Evolutionary conservation across 2,329 filamentous ascomycete species (phyloP), one percentile per base, ranked within the genome.

Genomic region (Aspergillus alliaceus): DNA sequence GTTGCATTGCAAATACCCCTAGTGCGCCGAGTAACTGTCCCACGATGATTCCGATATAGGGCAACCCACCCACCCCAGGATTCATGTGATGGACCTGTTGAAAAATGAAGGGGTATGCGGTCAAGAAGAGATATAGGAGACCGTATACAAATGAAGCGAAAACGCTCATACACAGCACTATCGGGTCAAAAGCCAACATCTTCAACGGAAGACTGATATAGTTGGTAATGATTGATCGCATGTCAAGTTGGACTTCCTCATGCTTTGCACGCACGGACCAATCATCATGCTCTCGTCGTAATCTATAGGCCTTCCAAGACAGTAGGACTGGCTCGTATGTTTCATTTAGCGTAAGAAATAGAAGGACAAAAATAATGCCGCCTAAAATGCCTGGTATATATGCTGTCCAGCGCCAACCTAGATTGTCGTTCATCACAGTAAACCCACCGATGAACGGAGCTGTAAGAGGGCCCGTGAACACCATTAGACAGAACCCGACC

Each of bases 41-140:
- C 11, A 81, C 64, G 53, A 95, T 84, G 84, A 96, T 90, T 53
- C 91, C 92, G 65, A 96, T 90, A 74, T 91, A 96, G 4, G 90
- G 86, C 4, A 96, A 81, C 1, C 91, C 91, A 2, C 86, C 84
- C n/a, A 90, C 75, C 51, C 92, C 91, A 3, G 81, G 69, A 25
- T 75, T 84, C 77, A 93, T 88, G 63, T 82, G 81, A 71, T 96
- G 88, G 6, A 91, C 80, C 29, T 65, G 56, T 51, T 74, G 66
- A 52, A 72, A 76, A 5, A 74, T 69, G 29, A 71, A 66, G 0
- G 69, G 73, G 48, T 72, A 76, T 15, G 70, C 71, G 0, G 65
- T 72, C n/a, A 76, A 51, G 37, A 74, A 71, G 4, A 67, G 64
- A 31, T 66, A 67, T 1, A 64, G 46, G 7, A 67, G 46, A 6